These are phyloP conservation scores for Colletotrichum filicis DNA, from an alignment of 2,329 filamentous ascomycete genomes.

Conservation along the genomic window DNA sequence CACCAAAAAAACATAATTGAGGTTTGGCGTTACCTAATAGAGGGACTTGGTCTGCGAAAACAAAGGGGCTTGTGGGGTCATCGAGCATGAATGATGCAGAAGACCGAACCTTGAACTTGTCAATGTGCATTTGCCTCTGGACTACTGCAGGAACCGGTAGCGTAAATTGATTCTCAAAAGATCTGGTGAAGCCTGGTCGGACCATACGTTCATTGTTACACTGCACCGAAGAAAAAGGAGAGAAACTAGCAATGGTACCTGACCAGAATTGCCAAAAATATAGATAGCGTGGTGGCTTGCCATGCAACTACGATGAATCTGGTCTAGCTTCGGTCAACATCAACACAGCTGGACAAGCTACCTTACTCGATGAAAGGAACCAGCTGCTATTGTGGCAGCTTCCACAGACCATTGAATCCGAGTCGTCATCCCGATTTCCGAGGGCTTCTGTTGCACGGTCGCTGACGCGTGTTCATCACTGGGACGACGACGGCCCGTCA, in stretches of 20 bases:
- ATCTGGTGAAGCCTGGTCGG: not conserved
- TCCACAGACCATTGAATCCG: not conserved
- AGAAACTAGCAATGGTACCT: not conserved
- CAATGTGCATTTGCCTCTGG: not conserved
- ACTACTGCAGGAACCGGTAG: not conserved
- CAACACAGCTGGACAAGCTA: not conserved
- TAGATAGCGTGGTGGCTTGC: not conserved
- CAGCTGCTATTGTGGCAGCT: not conserved
- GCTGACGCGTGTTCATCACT: conserved; percentile 21
- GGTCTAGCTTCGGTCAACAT: not conserved
- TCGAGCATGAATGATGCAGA: not conserved
- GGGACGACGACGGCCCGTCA: not conserved
- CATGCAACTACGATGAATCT: not conserved
- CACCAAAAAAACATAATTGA: not conserved
- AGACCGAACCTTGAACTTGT: not conserved
- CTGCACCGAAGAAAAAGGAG: not conserved
- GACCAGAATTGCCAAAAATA: not conserved
- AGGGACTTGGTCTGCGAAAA: not conserved
- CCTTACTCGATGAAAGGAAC: not conserved
- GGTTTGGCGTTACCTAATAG: not conserved
- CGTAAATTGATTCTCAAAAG: not conserved
- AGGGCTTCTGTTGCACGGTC: not conserved
- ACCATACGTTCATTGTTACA: not conserved
- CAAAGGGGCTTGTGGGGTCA: not conserved
- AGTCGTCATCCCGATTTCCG: not conserved